Evolutionary conservation across 2,329 filamentous ascomycete species (phyloP).

Genomic region (Diaporthe humulicola): DNA sequence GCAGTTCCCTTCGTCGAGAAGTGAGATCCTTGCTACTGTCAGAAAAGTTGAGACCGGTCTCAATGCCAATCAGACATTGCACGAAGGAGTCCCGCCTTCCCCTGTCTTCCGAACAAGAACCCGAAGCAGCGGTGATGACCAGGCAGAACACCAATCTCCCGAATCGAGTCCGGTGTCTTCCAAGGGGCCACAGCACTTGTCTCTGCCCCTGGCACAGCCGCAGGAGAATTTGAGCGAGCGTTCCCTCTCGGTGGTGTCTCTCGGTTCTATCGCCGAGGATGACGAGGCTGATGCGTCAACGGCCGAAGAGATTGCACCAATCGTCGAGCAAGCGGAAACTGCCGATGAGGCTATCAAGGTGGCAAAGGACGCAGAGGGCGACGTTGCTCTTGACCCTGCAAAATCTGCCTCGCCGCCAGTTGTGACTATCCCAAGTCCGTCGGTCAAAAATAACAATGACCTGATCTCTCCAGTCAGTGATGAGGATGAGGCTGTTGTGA

Average conservation of each 20-base stretch:
- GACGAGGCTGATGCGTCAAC: slow-evolving; percentile 35
- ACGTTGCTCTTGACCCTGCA: slow-evolving; percentile 48
- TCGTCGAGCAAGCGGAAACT: slow-evolving; percentile 44
- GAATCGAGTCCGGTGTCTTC: slow-evolving; percentile 51
- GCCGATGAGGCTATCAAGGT: slow-evolving; percentile 42
- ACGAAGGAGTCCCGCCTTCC: slow-evolving; percentile 53
- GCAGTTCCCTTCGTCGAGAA: slow-evolving; percentile 59
- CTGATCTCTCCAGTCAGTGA: slow-evolving; percentile 48
- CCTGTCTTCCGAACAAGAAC: slow-evolving; percentile 52
- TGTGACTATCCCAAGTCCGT: slow-evolving; percentile 37
- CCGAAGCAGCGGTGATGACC: slow-evolving; percentile 52
- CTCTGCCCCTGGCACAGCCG: slow-evolving; percentile 9
- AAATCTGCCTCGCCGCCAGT: slow-evolving; percentile 39
- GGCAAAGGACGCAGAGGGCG: slow-evolving; percentile 41
- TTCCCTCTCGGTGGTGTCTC: slow-evolving; percentile 52
- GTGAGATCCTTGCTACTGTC: slow-evolving; percentile 60
- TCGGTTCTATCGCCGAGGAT: slow-evolving; percentile 61
- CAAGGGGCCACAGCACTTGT: slow-evolving; percentile 36
- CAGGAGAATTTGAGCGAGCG: slow-evolving; percentile 45
- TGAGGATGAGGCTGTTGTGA: slow-evolving; percentile 57
- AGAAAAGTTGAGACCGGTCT: slow-evolving; percentile 61
- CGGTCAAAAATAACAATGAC: slow-evolving; percentile 40
- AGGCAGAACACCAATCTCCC: slow-evolving; percentile 53
- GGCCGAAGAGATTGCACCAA: slow-evolving; percentile 42
- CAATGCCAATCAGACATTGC: slow-evolving; percentile 53